Base-by-base conservation (phyloP, 805 yeast genomes). In the Priceomyces carsonii region DNA sequence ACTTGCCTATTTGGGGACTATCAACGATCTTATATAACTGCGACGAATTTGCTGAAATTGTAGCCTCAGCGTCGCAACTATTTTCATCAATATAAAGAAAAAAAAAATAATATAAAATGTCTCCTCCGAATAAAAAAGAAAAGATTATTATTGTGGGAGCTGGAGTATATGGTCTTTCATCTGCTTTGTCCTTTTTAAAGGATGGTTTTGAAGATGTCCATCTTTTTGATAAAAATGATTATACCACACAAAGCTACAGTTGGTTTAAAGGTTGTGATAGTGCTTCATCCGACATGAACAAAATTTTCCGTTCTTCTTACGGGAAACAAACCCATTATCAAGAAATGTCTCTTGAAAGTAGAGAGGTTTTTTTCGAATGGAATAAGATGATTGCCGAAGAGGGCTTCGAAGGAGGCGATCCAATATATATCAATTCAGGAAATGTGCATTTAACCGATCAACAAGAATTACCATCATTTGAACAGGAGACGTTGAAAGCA, bases 91-190 rank as follows among this genome's bases (percentile, higher is more conserved):
- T n/a, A n/a, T n/a, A n/a, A n/a, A n/a, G n/a, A n/a, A n/a, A n/a
- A n/a, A n/a, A n/a, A n/a, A n/a, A n/a, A n/a, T n/a, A n/a, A n/a
- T n/a, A n/a, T n/a, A n/a, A n/a, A n/a, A n/a, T n/a, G n/a, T n/a
- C n/a, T n/a, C n/a, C n/a, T n/a, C n/a, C n/a, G n/a, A n/a, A n/a
- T n/a, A n/a, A n/a, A n/a, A n/a, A n/a, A n/a, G n/a, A n/a, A n/a
- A 50, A 49, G 33, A 61, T 73, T 23, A 55, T 68, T 22, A 32
- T 32, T n/a, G 64, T 73, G 8, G 82, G 82, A n/a, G 69, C 76
- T 5, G 81, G 82, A 25, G 76, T 70, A 8, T 75, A 72, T 49
- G 82, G 82, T 1, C 55, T 76, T 12, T 70, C 79, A 16, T 60
- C 70, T 3, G 77, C 78, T 4, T 57, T 62, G n/a, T 63, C 71